phyloP scores from a whole-genome alignment of 371 early-diverging fungal species.

The Coelomomyces lativittatus region DNA sequence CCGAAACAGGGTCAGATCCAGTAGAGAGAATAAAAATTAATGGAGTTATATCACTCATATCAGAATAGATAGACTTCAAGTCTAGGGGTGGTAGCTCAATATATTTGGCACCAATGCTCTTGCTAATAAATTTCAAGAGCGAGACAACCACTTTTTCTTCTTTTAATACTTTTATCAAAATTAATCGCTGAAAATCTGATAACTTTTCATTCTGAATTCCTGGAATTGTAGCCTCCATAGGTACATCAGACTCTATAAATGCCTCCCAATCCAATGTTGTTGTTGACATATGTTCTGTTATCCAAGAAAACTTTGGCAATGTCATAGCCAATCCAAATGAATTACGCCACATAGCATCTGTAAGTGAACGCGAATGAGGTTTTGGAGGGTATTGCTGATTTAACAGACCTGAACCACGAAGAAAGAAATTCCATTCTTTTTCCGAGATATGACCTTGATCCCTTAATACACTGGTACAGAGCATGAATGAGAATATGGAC shows the following conservation, averaged over 20 bases:
- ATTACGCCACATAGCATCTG: slow-evolving; percentile 26
- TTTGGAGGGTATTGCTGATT: slow-evolving; percentile 9
- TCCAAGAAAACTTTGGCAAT: slow-evolving; percentile 11
- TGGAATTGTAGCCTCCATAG: slow-evolving; percentile 13
- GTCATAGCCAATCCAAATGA: slow-evolving; percentile 13
- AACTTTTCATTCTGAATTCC: slow-evolving; percentile 9
- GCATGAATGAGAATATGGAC: slow-evolving; percentile 30
- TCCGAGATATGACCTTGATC: slow-evolving; percentile 24
- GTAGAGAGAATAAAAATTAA: slow-evolving; percentile 35
- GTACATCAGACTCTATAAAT: slow-evolving; percentile 19
- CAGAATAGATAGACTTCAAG: slow-evolving; percentile 18
- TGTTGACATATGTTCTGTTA: slow-evolving; percentile 16
- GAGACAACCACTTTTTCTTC: slow-evolving; percentile 30
- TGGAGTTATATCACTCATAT: slow-evolving; percentile 11
- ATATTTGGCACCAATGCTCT: slow-evolving; percentile 19
- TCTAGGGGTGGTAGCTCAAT: slow-evolving; percentile 37
- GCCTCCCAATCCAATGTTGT: slow-evolving; percentile 24
- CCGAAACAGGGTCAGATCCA: slow-evolving; percentile 29
- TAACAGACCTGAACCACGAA: slow-evolving; percentile 12
- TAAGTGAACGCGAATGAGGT: slow-evolving; percentile 25
- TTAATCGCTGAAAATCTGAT: slow-evolving; percentile 18
- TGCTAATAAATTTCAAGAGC: slow-evolving; percentile 17
- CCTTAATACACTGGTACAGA: slow-evolving; percentile 27
- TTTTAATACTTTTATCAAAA: slow-evolving; percentile 26
- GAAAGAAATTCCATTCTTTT: slow-evolving; percentile 33